Percentiles rank a stretch among this genome's conserved stretches.
Conservation (phyloP, 2,329 filamentous ascomycete species). For the Fusarium domesticum region DNA sequence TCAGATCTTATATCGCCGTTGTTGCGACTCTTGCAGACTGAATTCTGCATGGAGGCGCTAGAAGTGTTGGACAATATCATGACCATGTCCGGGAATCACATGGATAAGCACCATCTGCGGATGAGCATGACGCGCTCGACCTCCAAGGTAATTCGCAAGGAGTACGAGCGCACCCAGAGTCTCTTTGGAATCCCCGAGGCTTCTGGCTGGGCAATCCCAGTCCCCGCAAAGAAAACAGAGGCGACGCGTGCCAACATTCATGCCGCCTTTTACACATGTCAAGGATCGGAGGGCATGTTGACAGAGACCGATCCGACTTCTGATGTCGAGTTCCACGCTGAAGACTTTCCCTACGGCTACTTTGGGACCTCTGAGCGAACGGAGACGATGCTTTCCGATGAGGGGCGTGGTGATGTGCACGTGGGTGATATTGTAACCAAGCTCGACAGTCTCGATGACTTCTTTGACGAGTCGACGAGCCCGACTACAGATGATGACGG, state of each 20-base stretch:
- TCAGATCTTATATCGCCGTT: conserved; percentile 94
- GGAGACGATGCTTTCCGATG: conserved; percentile 91
- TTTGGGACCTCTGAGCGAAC: conserved; percentile 71
- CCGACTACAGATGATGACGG: conserved; percentile 58
- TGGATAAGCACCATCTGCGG: conserved; percentile 89
- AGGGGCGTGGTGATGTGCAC: conserved; percentile 66
- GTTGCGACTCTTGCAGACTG: conserved; percentile 82
- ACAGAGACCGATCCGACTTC: conserved; percentile 67
- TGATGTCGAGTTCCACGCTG: conserved; percentile 87
- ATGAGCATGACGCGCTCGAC: conserved; percentile 97
- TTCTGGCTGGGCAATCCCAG: conserved; percentile 92
- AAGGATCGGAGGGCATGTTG: conserved; percentile 58
- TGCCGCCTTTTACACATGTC: conserved; percentile 92
- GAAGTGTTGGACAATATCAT: conserved; percentile 93
- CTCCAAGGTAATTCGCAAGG: conserved; percentile 81
- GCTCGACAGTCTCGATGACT: conserved; percentile 75
- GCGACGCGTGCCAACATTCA: conserved; percentile 89
- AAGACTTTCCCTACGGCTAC: conserved; percentile 81
- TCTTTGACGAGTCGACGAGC: conserved; percentile 69
- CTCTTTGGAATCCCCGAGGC: conserved; percentile 95
- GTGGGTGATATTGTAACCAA: conserved; percentile 75
- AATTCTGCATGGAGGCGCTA: conserved; percentile 88
- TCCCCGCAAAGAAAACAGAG: conserved; percentile 85
- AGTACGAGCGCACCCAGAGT: conserved; percentile 91
- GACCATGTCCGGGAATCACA: conserved; percentile 84